Conservation (phyloP, 2,329 filamentous ascomycete species). For the Alternaria gaisen region DNA sequence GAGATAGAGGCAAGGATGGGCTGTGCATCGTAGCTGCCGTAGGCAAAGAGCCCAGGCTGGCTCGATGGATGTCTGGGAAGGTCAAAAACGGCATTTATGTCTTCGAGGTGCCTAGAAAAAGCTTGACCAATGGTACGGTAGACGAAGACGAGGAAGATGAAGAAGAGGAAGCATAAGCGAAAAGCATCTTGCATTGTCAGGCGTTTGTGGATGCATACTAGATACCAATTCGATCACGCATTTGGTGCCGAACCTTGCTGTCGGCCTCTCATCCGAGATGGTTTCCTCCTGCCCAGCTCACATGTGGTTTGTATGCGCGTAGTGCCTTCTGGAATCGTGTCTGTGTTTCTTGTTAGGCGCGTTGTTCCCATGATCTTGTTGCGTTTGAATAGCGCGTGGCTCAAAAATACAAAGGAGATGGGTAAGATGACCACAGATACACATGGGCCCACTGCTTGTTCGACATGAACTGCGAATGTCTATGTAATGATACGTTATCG, state of each 20-base stretch:
- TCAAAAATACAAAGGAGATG: too few species aligned
- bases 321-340: neutral
- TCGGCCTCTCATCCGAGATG: neutral
- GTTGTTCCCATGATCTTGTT: neutral
- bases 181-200: conserved; percentile 18
- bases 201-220: conserved; percentile 20
- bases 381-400: too few species aligned
- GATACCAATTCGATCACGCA: conserved; percentile 31
- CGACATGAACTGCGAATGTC: neutral
- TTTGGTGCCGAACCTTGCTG: neutral
- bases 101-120: conserved; percentile 74
- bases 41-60: conserved; percentile 85
- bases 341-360: neutral
- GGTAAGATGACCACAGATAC: neutral
- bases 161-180: neutral
- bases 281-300: neutral
- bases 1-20: conserved; percentile 75
- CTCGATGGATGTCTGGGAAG: conserved; percentile 75
- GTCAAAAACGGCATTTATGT: conserved; percentile 87
- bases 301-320: neutral
- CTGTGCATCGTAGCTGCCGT: conserved; percentile 86
- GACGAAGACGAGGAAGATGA: conserved; percentile 13
- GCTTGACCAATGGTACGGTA: conserved; percentile 28
- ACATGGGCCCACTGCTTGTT: neutral
- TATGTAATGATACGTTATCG: neutral